Evolutionary conservation across 2,329 filamentous ascomycete genomes (phyloP), one percentile per base, ranked within the genome.

Genomic region (Leptographium lundbergii): DNA sequence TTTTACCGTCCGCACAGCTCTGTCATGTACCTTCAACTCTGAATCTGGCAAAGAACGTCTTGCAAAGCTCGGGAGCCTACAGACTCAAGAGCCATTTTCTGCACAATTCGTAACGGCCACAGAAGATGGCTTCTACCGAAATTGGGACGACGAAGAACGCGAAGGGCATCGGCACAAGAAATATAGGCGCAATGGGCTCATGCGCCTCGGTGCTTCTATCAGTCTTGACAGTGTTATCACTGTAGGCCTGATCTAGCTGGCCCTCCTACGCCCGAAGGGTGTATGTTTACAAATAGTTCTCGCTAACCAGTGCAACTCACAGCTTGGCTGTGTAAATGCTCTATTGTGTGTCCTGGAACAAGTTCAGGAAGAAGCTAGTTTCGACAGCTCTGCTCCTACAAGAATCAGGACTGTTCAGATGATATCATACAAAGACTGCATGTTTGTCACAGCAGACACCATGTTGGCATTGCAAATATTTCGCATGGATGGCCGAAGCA

Each of bases 311-410:
- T n/a, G 25, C 39, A 34, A 47, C 17, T 45, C 13, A 14, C 48
- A 85, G 75, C 76, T 95, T 54, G 88, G 89, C 3, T 97, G 94
- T 71, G 88, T 87, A 29, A 90, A 91, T n/a, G 91, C 91, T 29
- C 74, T 97, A 2, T 73, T 97, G n/a, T 80, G 81, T 6, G 89
- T 95, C 63, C 71, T 96, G 27, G 83, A 89, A 7, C 36, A 36
- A 7, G 6, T 6, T 65, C 83, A 89, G 57, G 80, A 84, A 65
- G 79, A 79, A 11, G 6, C 3, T 67, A 80, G 84, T 47, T 77
- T 81, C 3, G 78, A 75, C 17, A 75, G 77, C 34, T 76, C 73
- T n/a, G 66, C 74, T 11, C 72, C 81, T 50, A 88, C 88, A 64
- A 77, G 75, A 7, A 75, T 95, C 29, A 75, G 72, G 27, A 78